Evolutionary conservation across 2,329 filamentous ascomycete genomes (phyloP).

Genomic region (Simplicillium sp.): DNA sequence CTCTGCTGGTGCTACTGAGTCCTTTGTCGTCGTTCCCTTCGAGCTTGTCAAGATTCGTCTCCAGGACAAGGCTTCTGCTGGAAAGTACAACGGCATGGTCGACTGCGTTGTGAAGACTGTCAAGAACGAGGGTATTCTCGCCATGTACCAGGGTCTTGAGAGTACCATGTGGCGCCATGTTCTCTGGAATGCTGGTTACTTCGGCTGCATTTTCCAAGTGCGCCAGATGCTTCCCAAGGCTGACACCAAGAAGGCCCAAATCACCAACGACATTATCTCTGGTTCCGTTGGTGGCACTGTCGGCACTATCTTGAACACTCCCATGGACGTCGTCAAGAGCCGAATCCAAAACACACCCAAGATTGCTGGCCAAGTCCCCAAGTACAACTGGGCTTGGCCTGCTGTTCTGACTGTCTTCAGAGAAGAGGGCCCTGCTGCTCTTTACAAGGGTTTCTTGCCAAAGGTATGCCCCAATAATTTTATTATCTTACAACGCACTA

Average conservation of each 20-base stretch:
- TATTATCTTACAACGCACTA: too few relatives aligned
- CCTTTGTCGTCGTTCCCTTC: constrained; percentile 96
- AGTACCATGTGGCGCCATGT: constrained; percentile 92
- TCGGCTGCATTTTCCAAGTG: constrained; percentile 97
- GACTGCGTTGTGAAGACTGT: constrained; percentile 78
- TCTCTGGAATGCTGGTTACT: constrained; percentile 89
- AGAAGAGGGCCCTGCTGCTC: constrained; percentile 83
- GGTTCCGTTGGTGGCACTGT: constrained; percentile 79
- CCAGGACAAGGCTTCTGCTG: constrained; percentile 87
- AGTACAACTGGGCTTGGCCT: constrained; percentile 99
- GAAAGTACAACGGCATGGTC: constrained; percentile 75
- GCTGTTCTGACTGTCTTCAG: constrained; percentile 76
- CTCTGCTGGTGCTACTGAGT: constrained; percentile 87
- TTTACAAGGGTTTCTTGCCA: constrained; percentile 97
- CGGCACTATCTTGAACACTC: constrained; percentile 89
- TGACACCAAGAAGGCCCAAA: constrained; percentile 71
- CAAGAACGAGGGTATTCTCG: constrained; percentile 70
- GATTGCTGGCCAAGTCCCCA: constrained; percentile 69
- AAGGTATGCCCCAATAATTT: constrained; percentile 60
- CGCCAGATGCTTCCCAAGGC: constrained; percentile 72
- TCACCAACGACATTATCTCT: constrained; percentile 79
- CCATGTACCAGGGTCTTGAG: constrained; percentile 94
- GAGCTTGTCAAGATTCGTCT: constrained; percentile 97
- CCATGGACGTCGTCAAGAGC: constrained; percentile 95
- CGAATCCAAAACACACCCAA: constrained; percentile 91